Conservation (phyloP, 495 filamentous ascomycete species). For the Aspergillus affinis region DNA sequence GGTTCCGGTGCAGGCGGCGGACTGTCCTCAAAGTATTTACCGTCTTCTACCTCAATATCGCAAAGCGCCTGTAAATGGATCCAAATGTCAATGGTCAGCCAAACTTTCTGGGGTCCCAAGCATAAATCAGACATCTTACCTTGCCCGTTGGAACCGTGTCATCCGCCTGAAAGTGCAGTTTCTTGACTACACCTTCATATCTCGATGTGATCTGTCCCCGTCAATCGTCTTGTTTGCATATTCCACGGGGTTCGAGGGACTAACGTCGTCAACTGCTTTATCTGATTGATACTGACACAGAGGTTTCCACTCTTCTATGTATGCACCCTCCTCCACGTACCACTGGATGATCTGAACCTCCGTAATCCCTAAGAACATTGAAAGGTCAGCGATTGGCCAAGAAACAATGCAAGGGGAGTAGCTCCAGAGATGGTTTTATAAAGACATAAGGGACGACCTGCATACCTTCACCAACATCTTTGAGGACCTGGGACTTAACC, state of each 20-base stretch:
- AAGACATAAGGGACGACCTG: background rate
- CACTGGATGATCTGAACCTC: constrained; percentile 99
- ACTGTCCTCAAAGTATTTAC: constrained; percentile 56
- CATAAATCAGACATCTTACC: constrained; percentile 23
- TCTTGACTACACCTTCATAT: constrained; percentile 94
- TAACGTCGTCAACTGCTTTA: constrained; percentile 92
- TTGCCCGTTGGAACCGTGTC: constrained; percentile 95
- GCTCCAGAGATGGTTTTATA: background rate
- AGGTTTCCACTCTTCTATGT: constrained; percentile 96
- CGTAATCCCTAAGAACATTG: constrained; percentile 68
- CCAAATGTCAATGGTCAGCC: no score
- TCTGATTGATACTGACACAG: constrained; percentile 98
- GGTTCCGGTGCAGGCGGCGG: constrained; percentile 36
- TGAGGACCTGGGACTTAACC: constrained; percentile 84
- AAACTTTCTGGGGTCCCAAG: background rate
- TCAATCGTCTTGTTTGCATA: constrained; percentile 13
- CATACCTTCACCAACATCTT: constrained; percentile 95
- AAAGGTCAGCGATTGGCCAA: background rate
- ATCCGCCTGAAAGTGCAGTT: constrained; percentile 90
- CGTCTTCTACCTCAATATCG: constrained; percentile 59
- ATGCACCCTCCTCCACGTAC: constrained; percentile 95
- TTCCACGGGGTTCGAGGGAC: constrained; percentile 5
- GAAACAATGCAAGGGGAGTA: background rate
- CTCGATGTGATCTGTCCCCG: constrained; percentile 76
- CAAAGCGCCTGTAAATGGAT: constrained; percentile 42